Conservation (phyloP, 768 basidiomycete genomes). For the Lactarius hengduanensis region DNA sequence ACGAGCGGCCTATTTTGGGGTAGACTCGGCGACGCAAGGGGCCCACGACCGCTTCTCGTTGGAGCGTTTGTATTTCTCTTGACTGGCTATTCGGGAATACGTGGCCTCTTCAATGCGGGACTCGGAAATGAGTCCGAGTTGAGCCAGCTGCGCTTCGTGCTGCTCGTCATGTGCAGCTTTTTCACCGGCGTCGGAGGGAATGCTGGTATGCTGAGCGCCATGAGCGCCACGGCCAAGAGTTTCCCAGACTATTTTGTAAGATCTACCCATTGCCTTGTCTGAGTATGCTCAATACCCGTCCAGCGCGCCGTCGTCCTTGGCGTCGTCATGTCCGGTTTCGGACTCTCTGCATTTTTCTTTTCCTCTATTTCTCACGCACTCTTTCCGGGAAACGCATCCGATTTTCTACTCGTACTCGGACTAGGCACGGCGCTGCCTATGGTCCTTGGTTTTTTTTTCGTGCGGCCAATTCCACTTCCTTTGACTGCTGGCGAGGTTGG, state of each 20-base stretch:
- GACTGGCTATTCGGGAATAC: constrained; percentile 73
- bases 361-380: constrained; percentile 68
- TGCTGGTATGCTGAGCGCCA: constrained; percentile 62
- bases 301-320: constrained; percentile 66
- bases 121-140: constrained; percentile 27
- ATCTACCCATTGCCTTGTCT: constrained; percentile 12
- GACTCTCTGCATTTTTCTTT: constrained; percentile 89
- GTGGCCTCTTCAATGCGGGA: constrained; percentile 60
- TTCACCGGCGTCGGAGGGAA: constrained; percentile 79
- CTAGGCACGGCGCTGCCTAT: constrained; percentile 79
- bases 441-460: constrained; percentile 70
- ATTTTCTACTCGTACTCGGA: constrained; percentile 72
- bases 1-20: constrained; percentile 77
- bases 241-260: constrained; percentile 71
- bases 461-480: constrained; percentile 66
- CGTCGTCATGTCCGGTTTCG: constrained; percentile 29
- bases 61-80: constrained; percentile 60
- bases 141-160: constrained; percentile 45
- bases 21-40: constrained; percentile 67
- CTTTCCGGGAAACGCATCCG: constrained; percentile 76
- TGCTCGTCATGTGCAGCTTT: constrained; percentile 62
- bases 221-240: constrained; percentile 82
- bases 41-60: constrained; percentile 66
- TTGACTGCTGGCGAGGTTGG: constrained; percentile 31
- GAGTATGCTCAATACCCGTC: constrained; percentile 1